Evolutionary conservation across 1,284 basidiomycete species (phyloP), one percentile per base, ranked within the genome.

Genomic region (Rhodotorula sp.): DNA sequence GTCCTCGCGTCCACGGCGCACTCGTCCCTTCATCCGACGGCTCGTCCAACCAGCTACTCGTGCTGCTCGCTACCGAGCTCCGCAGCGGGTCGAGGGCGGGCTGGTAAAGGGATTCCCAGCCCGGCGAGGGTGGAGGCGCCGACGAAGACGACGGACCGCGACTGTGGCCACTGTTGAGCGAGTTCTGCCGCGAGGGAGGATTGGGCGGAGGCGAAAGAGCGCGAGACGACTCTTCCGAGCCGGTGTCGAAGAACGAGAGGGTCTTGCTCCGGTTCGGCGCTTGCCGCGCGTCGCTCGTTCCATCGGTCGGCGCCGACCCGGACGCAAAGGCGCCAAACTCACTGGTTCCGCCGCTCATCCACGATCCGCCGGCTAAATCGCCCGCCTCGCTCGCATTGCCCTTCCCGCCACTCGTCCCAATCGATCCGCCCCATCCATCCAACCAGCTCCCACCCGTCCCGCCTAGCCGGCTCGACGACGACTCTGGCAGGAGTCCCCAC

Each of bases 141-240:
- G 59, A 47, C 11, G 49, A 19, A 27, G 54, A 51, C 13, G 52
- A n/a, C 2, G n/a, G 56, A 22, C 22, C 51, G 8, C 39, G 61
- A 17, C 39, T 22, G 52, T 30, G 10, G 34, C 29, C 47, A 32
- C 58, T 49, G 22, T 34, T 64, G 39, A 74, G 55, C 29, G 70
- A 72, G 51, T 61, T 66, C 36, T 62, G 62, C 9, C 73, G 30
- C 8, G 63, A 66, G 2, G 71, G 70, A 11, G 73, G 73, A 27
- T 74, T 74, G 11, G 70, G 73, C 24, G 73, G 73, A 6, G 73
- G 73, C 2, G 55, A 60, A 10, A 72, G 57, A 0, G 66, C 61
- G 5, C 59, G 20, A 2, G 58, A 29, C 29, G 57, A 44, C 8
- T 61, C 60, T 13, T 61, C 60, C 27, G 48, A 39, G 13, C 36